Evolutionary conservation across 2,329 filamentous ascomycete species (phyloP), one percentile per base, ranked within the genome.

Genomic region (Penicillium concentricum): DNA sequence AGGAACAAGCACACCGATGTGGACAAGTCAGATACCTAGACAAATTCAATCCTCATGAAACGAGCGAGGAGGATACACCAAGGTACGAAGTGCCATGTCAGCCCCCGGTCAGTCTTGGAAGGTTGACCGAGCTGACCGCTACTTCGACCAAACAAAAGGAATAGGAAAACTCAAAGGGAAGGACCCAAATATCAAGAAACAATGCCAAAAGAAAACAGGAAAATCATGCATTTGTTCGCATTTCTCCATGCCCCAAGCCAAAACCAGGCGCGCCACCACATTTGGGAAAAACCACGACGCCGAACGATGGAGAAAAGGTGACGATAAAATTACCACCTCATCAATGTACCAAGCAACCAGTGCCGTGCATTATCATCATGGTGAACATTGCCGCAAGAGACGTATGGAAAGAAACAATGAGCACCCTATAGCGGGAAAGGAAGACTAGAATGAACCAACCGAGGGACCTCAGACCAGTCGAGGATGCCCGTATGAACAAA

Each of bases 241-340:
- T 52, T 49, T 35, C 46, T 50, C 24, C 38, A 51, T 35, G 38
- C 28, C 38, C 38, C 38, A 51, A 49, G 34, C 46, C 20, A 49
- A 44, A 49, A 58, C 54, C 46, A 54, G 46, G 26, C 45, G n/a
- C 47, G 61, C 56, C 54, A 63, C 54, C 55, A 59, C 55, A 58
- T 47, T 43, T 57, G 55, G 59, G 56, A 52, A 55, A 50, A 54
- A 59, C 58, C 61, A 62, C 49, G 61, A 65, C 63, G 64, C 63
- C 63, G 51, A 65, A 60, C 50, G 57, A 66, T 66, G 63, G 60
- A 62, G 61, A 56, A 55, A 50, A 44, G 42, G 32, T 44, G 43
- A 32, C 13, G 18, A 35, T 32, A 34, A 47, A 54, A 51, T 10
- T 41, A 51, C 38, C 39, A 49, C 58, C 51, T 55, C 48, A 49